Evolutionary conservation across 208 protist species (phyloP), one percentile per base, ranked within the genome.

Genomic region (Hexamita inflata): DNA sequence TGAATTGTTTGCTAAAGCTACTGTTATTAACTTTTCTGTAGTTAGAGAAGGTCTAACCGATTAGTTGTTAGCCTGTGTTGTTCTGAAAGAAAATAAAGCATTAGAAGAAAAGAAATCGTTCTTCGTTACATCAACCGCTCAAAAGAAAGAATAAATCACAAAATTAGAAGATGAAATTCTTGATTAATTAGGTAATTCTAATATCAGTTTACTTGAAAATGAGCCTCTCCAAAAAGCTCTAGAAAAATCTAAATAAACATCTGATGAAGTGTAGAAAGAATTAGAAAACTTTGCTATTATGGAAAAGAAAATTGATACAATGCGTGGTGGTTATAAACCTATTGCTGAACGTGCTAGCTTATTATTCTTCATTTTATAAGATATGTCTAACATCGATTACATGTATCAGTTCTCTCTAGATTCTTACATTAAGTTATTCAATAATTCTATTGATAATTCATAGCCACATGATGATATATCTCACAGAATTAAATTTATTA

Each of bases 341-440:
- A 92, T 88, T 74, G 93, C 94, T 0, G 67, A 83, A 13, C 87
- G 94, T 24, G 92, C 94, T 28, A 93, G 93, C 0, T 89, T 96
- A 53, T 85, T 98, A 13, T 98, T 94, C 83, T 98, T 98, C 76
- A 91, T 97, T 28, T 83, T 98, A 7, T 87, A 86, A 26, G 93
- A 97, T 82, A 83, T 98, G 26, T 87, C 89, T 57, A 85, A 82
- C 19, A 92, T 98, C 70, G 94, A 98, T 83, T 88, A 88, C 35
- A 98, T 98, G 95, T 98, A 98, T 84, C 94, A 98, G 83, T 98
- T 97, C 78, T 92, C 92, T 29, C 84, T 98, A 4, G 93, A 96
- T 76, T 88, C 90, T 2, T 98, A 97, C 84, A 93, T 97, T 65
- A 82, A 90, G 13, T 83, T 97, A 11, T 98, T 96, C 84, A 87